Percentiles rank a stretch among this genome's conserved stretches.
These are phyloP conservation scores for Talaromyces atroroseus DNA, from an alignment of 2,329 filamentous ascomycete genomes.

Conservation along the genomic window DNA sequence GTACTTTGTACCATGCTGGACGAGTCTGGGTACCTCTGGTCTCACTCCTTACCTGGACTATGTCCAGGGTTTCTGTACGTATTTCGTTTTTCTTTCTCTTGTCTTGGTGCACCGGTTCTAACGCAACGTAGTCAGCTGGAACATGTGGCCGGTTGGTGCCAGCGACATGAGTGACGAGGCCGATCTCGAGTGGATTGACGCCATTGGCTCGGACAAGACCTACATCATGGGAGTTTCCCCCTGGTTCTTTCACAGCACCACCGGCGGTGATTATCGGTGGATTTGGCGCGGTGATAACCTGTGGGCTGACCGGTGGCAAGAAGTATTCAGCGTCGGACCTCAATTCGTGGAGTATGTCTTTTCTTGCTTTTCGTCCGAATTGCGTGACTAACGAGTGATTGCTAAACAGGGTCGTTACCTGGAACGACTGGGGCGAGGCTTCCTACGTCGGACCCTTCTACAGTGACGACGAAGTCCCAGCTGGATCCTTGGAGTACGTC, in stretches of 20 bases:
- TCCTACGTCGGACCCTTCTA: constrained; percentile 53
- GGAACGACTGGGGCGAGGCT: constrained; percentile 59
- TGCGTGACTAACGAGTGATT: background rate
- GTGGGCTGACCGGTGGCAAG: constrained; percentile 56
- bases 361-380: background rate
- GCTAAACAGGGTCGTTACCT: constrained; percentile 47
- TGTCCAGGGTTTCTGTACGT: constrained; percentile 29
- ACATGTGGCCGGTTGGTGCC: constrained; percentile 38
- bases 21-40: constrained; percentile 28
- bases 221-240: constrained; percentile 54
- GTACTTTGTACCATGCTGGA: constrained; percentile 46
- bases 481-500: constrained; percentile 38
- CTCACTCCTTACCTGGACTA: constrained; percentile 22
- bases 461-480: constrained; percentile 39
- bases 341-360: constrained; percentile 42
- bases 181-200: constrained; percentile 38
- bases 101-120: background rate
- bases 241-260: constrained; percentile 42
- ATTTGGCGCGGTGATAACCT: constrained; percentile 56
- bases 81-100: too few relatives aligned
- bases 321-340: constrained; percentile 48
- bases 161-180: constrained; percentile 31
- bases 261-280: constrained; percentile 49
- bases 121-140: constrained; percentile 32
- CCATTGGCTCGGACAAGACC: constrained; percentile 29